phyloP scores from a whole-genome alignment of 805 yeast genomes.

The Maudiozyma saulgeensis region DNA sequence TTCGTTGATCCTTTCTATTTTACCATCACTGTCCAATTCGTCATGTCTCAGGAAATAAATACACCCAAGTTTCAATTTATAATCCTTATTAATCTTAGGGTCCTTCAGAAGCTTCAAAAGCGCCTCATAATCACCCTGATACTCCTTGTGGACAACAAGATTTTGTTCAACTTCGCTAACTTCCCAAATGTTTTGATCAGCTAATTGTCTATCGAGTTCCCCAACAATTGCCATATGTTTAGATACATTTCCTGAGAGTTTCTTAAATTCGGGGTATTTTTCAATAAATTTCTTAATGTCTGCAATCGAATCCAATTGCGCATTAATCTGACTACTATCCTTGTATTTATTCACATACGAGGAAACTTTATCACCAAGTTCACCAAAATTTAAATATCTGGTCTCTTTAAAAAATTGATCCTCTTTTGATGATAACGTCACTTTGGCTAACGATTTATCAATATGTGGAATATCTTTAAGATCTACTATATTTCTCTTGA shows the following conservation, averaged over 20 bases:
- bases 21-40: slow-evolving; percentile 18
- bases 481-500: slow-evolving; percentile 70
- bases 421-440: slow-evolving; percentile 56
- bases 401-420: slow-evolving; percentile 74
- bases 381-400: slow-evolving; percentile 89
- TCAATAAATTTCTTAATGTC: slow-evolving; percentile 89
- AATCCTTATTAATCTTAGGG: slow-evolving; percentile 38
- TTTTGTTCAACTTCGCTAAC: slow-evolving; percentile 86
- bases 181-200: slow-evolving; percentile 60
- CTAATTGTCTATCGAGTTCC: slow-evolving; percentile 71
- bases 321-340: slow-evolving; percentile 60
- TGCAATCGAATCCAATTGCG: slow-evolving; percentile 61
- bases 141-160: slow-evolving; percentile 57
- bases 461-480: slow-evolving; percentile 47
- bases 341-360: slow-evolving; percentile 78
- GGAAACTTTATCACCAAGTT: slow-evolving; percentile 79
- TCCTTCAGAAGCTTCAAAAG: slow-evolving; percentile 44
- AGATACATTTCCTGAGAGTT: slow-evolving; percentile 75
- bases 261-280: slow-evolving; percentile 88
- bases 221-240: slow-evolving; percentile 88
- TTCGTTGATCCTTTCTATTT: slow-evolving; percentile 43
- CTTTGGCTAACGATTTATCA: slow-evolving; percentile 48
- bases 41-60: slow-evolving; percentile 71
- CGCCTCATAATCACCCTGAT: slow-evolving; percentile 45
- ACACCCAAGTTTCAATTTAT: slow-evolving; percentile 64